Evolutionary conservation across 352 stramenopile species (phyloP).

Genomic region (Albugo laibachii): DNA sequence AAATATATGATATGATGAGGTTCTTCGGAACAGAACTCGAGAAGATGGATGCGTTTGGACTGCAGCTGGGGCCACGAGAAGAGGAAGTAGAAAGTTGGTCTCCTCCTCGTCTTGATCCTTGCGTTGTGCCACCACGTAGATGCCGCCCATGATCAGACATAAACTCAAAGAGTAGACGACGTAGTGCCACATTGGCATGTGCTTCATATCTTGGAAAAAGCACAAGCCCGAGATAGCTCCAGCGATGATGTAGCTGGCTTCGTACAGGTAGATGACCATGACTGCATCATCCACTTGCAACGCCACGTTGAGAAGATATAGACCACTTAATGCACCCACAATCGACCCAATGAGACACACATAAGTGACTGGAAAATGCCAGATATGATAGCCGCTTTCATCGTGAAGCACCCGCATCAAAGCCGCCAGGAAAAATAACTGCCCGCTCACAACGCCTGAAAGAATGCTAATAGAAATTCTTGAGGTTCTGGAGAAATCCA

Average conservation of each 20-base stretch:
- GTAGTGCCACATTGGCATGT: constrained; percentile 41
- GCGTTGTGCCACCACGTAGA: constrained; percentile 31
- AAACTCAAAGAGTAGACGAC: constrained; percentile 55
- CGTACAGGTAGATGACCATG: constrained; percentile 70
- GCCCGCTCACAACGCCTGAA: constrained; percentile 44
- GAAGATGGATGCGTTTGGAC: too few relatives aligned
- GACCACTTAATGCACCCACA: constrained; percentile 29
- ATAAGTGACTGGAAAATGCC: constrained; percentile 41
- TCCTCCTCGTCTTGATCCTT: neutral
- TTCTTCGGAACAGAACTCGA: too few relatives aligned
- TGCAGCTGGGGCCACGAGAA: too few relatives aligned
- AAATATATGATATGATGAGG: too few relatives aligned
- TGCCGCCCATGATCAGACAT: constrained; percentile 41
- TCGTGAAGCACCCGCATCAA: constrained; percentile 46
- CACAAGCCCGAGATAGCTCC: constrained; percentile 55
- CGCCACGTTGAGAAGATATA: constrained; percentile 58
- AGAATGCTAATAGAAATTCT: constrained; percentile 39
- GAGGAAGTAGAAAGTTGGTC: too few relatives aligned
- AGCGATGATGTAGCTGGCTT: constrained; percentile 56
- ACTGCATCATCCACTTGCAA: constrained; percentile 67
- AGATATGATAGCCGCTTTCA: constrained; percentile 19
- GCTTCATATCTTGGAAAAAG: constrained; percentile 65
- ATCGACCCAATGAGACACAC: constrained; percentile 39
- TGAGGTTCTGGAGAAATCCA: constrained; percentile 13
- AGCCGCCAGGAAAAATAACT: constrained; percentile 59